phyloP scores from a whole-genome alignment of 1,284 basidiomycete species.

The Peniophora sp. region DNA sequence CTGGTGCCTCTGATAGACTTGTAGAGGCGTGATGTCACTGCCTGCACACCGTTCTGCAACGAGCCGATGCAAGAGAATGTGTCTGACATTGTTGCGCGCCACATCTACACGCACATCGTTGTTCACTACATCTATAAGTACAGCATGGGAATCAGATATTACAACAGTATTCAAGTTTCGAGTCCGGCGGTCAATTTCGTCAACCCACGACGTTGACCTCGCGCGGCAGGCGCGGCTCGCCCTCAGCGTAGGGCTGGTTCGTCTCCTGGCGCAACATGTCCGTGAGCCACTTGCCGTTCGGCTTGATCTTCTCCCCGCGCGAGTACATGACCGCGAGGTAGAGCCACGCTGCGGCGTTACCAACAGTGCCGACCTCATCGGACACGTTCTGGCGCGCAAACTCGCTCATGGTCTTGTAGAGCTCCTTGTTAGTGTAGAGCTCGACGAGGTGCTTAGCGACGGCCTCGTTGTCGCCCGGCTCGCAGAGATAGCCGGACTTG shows the following conservation, averaged over 20 bases:
- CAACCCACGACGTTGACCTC: background rate
- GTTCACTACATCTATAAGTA: too few relatives aligned
- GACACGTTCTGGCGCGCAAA: slow-evolving; percentile 69
- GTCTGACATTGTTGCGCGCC: too few relatives aligned
- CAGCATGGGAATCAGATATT: too few relatives aligned
- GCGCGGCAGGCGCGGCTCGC: slow-evolving; percentile 64
- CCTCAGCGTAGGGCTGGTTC: slow-evolving; percentile 52
- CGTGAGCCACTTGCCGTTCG: slow-evolving; percentile 75
- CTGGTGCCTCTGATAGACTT: too few relatives aligned
- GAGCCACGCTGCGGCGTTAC: slow-evolving; percentile 74
- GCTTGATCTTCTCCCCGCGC: slow-evolving; percentile 66
- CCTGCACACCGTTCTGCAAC: too few relatives aligned
- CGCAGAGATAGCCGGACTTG: slow-evolving; percentile 75
- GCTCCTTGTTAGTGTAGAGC: slow-evolving; percentile 62
- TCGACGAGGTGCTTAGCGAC: slow-evolving; percentile 71
- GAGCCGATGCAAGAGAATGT: too few relatives aligned
- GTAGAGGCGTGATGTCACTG: too few relatives aligned
- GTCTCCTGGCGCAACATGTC: slow-evolving; percentile 69
- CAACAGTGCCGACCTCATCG: slow-evolving; percentile 75
- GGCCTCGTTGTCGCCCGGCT: slow-evolving; percentile 60
- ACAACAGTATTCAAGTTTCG: too few relatives aligned
- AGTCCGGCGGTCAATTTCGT: too few relatives aligned
- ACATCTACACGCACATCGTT: too few relatives aligned
- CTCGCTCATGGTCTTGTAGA: slow-evolving; percentile 56
- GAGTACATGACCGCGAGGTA: slow-evolving; percentile 73